These are phyloP conservation scores for Rhizodiscina lignyota DNA, from an alignment of 495 filamentous ascomycete species.

Conservation along the genomic window DNA sequence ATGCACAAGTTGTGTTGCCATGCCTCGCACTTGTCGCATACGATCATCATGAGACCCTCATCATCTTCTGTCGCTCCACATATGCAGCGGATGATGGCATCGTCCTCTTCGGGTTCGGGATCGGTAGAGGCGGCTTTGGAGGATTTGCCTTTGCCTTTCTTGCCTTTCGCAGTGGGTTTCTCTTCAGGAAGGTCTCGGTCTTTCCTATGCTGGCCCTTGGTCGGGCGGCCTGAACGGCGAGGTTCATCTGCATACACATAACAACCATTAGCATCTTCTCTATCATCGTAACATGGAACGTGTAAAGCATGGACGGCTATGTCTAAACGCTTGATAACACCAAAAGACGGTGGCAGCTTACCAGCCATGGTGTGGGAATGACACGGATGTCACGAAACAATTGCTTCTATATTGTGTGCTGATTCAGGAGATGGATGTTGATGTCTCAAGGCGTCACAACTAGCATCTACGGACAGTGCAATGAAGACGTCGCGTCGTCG, in stretches of 20 bases:
- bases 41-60: constrained; percentile 70
- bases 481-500: too few species aligned
- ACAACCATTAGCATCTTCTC: constrained; percentile 4
- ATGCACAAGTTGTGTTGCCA: constrained; percentile 98
- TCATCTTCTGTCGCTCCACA: constrained; percentile 80
- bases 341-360: constrained; percentile 12
- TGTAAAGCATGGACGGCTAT: not conserved
- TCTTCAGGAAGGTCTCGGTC: constrained; percentile 24
- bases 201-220: constrained; percentile 87
- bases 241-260: constrained; percentile 49
- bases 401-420: too few species aligned
- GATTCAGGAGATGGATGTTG: too few species aligned
- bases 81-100: constrained; percentile 76
- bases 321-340: not conserved
- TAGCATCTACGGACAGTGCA: too few species aligned
- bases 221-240: constrained; percentile 83
- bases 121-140: constrained; percentile 27
- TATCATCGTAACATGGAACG: not conserved
- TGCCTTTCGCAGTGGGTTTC: constrained; percentile 13
- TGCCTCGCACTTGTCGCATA: constrained; percentile 74
- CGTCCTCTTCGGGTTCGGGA: constrained; percentile 46
- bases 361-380: constrained; percentile 22
- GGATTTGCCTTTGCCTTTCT: constrained; percentile 46
- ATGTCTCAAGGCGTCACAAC: too few species aligned
- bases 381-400: too few species aligned